Base-by-base conservation (phyloP, 352 stramenopile genomes). In the Globisporangium solare region DNA sequence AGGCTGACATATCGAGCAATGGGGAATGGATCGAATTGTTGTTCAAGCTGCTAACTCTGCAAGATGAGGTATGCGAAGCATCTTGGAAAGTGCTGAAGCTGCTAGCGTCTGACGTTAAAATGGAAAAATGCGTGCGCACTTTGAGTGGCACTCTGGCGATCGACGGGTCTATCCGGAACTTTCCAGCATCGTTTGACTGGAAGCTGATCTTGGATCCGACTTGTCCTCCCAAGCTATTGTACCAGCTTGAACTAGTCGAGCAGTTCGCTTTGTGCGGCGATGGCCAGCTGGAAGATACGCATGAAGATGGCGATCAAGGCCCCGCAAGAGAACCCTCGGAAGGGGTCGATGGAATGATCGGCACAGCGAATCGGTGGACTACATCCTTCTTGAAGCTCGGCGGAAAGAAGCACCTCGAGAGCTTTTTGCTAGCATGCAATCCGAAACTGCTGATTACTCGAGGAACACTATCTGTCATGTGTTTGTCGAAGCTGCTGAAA, bases 41-140 rank as follows among this genome's bases (percentile, higher is more conserved):
- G 5, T 86, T 88, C 52, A 54, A 73, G 2, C 55, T 88, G 46
- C 60, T 92, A 12, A 70, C 73, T 3, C 74, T 74, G 27, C 61
- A 61, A 4, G 64, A 71, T 31, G 70, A 65, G 32, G 75, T 88
- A 18, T 75, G 71, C 47, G 83, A 90, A 60, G 83, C 89, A 67
- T 78, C 76, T 11, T 89, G 76, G 76, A 89, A 89, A 54, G 64
- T 92, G 18, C 47, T 94, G 14, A 92, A 88, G 48, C 60, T 92
- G 31, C 59, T 94, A 13, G 70, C 73, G 31, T 76, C 74, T 18
- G 73, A 91, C 60, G 62, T 71, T 8, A 41, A 63, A 21, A 88
- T 92, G 73, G 82, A 89, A 60, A 90, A 88, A 56, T 75, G 70
- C 12, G 86, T 74, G 47, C 80, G 80, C 20, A 86, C 77, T 17